phyloP scores from a whole-genome alignment of 768 basidiomycete species.

The Russula emetica region DNA sequence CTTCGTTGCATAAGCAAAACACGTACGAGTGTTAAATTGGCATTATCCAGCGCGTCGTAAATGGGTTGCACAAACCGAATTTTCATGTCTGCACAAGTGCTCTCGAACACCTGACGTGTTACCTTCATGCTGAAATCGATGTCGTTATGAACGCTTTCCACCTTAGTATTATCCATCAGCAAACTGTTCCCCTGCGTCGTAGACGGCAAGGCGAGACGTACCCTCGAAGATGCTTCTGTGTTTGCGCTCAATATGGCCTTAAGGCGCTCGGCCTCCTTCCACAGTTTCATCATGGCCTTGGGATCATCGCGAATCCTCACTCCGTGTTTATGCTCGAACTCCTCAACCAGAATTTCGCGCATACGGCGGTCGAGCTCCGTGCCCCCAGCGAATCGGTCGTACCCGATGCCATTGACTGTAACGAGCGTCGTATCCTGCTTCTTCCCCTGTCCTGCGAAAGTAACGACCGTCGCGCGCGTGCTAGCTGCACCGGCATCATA shows the following conservation, averaged over 20 bases:
- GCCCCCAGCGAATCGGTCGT: conserved; percentile 71
- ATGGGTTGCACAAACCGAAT: conserved; percentile 66
- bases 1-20: not conserved
- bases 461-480: conserved; percentile 71
- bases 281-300: conserved; percentile 86
- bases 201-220: conserved; percentile 36
- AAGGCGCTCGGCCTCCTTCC: conserved; percentile 89
- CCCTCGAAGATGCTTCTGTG: conserved; percentile 66
- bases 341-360: conserved; percentile 70
- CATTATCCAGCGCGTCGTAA: conserved; percentile 60
- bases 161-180: conserved; percentile 39
- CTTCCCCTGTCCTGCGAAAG: conserved; percentile 51
- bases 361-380: conserved; percentile 80
- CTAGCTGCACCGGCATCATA: conserved; percentile 92
- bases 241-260: conserved; percentile 95
- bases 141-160: conserved; percentile 87
- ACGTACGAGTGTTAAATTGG: conserved; percentile 64
- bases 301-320: conserved; percentile 67
- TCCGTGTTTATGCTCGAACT: conserved; percentile 69
- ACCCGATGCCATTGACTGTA: conserved; percentile 76
- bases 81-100: conserved; percentile 61
- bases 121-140: conserved; percentile 84
- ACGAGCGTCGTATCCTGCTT: conserved; percentile 61
- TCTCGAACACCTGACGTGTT: conserved; percentile 75
- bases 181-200: not conserved